phyloP scores from a whole-genome alignment of 441 rosid species.

The Populus tomentosa region DNA sequence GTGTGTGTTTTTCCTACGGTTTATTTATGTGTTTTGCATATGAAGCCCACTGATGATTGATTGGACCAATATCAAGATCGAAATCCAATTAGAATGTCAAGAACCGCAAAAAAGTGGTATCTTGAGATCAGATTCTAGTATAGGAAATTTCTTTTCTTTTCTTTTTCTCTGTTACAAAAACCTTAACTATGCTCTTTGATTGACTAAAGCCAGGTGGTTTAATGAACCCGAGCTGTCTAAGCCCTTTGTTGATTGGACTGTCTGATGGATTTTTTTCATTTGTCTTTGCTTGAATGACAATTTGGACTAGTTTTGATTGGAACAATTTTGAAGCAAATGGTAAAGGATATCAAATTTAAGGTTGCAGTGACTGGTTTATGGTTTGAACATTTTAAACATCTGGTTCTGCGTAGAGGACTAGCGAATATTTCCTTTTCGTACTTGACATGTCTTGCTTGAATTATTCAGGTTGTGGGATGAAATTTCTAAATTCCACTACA shows the following conservation, averaged over 20 bases:
- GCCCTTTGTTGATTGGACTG: not conserved
- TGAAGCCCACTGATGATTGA: no score
- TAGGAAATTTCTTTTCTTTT: not conserved
- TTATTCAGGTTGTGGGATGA: conserved; percentile 69
- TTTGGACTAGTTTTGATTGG: not conserved
- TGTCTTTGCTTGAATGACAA: not conserved
- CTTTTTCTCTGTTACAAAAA: not conserved
- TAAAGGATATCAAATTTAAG: no score
- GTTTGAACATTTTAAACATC: no score
- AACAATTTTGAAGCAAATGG: no score
- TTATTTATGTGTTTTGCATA: not conserved
- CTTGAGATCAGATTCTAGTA: not conserved
- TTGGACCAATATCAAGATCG: not conserved
- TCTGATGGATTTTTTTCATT: not conserved
- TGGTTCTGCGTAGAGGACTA: no score
- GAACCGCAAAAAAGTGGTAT: not conserved
- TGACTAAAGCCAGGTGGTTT: not conserved
- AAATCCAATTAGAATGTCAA: not conserved
- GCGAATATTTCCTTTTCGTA: no score
- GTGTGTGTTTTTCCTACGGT: not conserved
- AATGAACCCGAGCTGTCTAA: not conserved
- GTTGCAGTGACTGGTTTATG: no score
- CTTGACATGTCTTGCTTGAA: conserved; percentile 3
- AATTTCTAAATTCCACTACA: conserved; percentile 68
- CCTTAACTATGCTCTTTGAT: not conserved